Percentiles rank a stretch among this genome's conserved stretches.
Evolutionary conservation across 2,329 filamentous ascomycete genomes (phyloP).

Genomic region (Penicillium sp.): DNA sequence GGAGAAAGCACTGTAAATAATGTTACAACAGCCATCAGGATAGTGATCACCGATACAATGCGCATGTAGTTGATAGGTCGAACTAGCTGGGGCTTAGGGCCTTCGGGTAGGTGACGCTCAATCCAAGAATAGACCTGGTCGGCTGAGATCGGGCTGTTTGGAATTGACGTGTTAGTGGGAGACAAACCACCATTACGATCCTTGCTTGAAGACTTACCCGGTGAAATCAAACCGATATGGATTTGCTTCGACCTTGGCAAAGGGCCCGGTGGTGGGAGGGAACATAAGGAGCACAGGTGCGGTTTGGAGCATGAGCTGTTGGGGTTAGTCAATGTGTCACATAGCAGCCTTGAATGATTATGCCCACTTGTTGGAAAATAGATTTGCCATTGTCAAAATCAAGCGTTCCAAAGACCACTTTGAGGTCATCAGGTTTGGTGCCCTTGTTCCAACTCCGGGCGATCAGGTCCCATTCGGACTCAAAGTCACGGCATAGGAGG

Average conservation of each 20-base stretch:
- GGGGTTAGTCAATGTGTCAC: slow-evolving; percentile 11
- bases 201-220: slow-evolving; percentile 57
- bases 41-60: slow-evolving; percentile 65
- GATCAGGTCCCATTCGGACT: slow-evolving; percentile 89
- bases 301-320: slow-evolving; percentile 85
- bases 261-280: slow-evolving; percentile 76
- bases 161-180: slow-evolving; percentile 6
- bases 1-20: slow-evolving; percentile 69
- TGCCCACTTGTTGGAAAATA: slow-evolving; percentile 77
- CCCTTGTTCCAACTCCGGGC: slow-evolving; percentile 83
- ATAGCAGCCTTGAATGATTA: neutral
- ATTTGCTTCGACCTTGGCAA: slow-evolving; percentile 67
- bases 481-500: slow-evolving; percentile 81
- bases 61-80: slow-evolving; percentile 86
- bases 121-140: slow-evolving; percentile 80
- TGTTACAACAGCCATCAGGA: slow-evolving; percentile 68
- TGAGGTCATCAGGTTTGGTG: slow-evolving; percentile 57
- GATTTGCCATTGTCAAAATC: slow-evolving; percentile 84
- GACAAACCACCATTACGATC: neutral
- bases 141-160: slow-evolving; percentile 65
- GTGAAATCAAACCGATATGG: slow-evolving; percentile 84
- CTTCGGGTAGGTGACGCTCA: slow-evolving; percentile 70
- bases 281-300: slow-evolving; percentile 88
- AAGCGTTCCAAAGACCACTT: slow-evolving; percentile 75
- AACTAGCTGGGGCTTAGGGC: slow-evolving; percentile 72